Evolutionary conservation across 371 early-diverging fungal species (phyloP).

Genomic region (Syncephalis plumigaleata): DNA sequence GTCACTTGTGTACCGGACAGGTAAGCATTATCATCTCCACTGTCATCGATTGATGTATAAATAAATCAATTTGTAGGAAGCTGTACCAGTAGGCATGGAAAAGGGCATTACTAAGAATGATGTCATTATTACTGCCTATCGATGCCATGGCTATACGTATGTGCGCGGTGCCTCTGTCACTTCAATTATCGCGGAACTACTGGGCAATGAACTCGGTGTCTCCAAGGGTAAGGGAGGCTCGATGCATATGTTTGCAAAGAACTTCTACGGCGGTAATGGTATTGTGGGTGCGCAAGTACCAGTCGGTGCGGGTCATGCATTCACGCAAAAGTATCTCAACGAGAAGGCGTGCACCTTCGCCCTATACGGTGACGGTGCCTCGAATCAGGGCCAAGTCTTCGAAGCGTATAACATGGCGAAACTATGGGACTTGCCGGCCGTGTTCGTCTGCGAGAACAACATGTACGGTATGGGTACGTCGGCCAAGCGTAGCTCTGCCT

Average conservation of each 20-base stretch:
- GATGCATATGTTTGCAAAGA: slow-evolving; percentile 98
- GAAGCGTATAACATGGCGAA: slow-evolving; percentile 99
- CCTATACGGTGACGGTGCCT: slow-evolving; percentile 98
- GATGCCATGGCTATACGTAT: slow-evolving; percentile 97
- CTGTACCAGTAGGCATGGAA: slow-evolving; percentile 92
- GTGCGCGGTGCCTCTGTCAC: slow-evolving; percentile 67
- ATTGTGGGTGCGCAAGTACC: slow-evolving; percentile 99
- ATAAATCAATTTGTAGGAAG: slow-evolving; percentile 58
- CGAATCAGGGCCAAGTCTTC: slow-evolving; percentile 99
- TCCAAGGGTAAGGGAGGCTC: slow-evolving; percentile 99
- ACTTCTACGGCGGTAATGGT: slow-evolving; percentile 99
- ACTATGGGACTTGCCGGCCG: slow-evolving; percentile 93
- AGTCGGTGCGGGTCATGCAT: slow-evolving; percentile 93
- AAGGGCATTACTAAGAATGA: slow-evolving; percentile 74
- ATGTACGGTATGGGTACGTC: slow-evolving; percentile 98
- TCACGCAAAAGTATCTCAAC: slow-evolving; percentile 84
- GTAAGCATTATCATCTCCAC: no score
- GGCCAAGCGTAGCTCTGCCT: slow-evolving; percentile 77
- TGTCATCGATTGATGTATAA: not conserved
- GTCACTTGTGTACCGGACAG: slow-evolving; percentile 98
- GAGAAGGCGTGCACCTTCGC: slow-evolving; percentile 68
- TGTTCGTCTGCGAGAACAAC: slow-evolving; percentile 99
- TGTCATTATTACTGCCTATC: slow-evolving; percentile 93
- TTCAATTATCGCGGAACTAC: slow-evolving; percentile 72
- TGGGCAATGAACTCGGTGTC: slow-evolving; percentile 69